Percentiles rank a stretch among this genome's conserved stretches.
These are phyloP conservation scores for Leccinum cinnamomeum DNA, from an alignment of 1,284 basidiomycete genomes.

Conservation along the genomic window DNA sequence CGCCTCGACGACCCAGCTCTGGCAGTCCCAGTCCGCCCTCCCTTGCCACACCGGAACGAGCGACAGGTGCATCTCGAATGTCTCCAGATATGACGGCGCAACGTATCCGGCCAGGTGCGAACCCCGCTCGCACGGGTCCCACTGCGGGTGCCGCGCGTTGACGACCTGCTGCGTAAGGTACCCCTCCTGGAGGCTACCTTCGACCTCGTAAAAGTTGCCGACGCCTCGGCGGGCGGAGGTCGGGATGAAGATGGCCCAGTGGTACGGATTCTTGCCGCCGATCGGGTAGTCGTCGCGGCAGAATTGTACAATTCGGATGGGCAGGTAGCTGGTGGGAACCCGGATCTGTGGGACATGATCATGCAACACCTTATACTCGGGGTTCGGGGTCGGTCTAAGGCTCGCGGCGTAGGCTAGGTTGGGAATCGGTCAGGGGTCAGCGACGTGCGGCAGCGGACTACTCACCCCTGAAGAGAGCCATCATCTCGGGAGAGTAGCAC, in stretches of 20 bases:
- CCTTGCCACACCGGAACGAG: slow-evolving; percentile 17
- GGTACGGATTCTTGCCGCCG: slow-evolving; percentile 11
- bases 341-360: neutral
- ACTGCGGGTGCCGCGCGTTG: slow-evolving; percentile 11
- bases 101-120: slow-evolving; percentile 15
- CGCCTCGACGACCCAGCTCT: slow-evolving; percentile 22
- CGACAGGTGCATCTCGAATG: slow-evolving; percentile 10
- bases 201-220: slow-evolving; percentile 26
- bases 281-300: slow-evolving; percentile 1
- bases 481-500: no score
- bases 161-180: slow-evolving; percentile 16
- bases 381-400: neutral
- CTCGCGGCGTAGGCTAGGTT: slow-evolving; percentile 12
- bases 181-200: slow-evolving; percentile 9
- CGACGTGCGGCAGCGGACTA: no score
- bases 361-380: slow-evolving; percentile 14
- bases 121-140: slow-evolving; percentile 14
- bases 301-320: slow-evolving; percentile 21
- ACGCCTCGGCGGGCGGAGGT: slow-evolving; percentile 22
- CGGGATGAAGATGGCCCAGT: slow-evolving; percentile 29
- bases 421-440: no score
- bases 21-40: slow-evolving; percentile 21
- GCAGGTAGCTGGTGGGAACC: slow-evolving; percentile 17
- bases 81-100: slow-evolving; percentile 1
- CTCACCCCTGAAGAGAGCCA: no score